Evolutionary conservation across 495 filamentous ascomycete genomes (phyloP).

Genomic region (Penicillium mononematosum): DNA sequence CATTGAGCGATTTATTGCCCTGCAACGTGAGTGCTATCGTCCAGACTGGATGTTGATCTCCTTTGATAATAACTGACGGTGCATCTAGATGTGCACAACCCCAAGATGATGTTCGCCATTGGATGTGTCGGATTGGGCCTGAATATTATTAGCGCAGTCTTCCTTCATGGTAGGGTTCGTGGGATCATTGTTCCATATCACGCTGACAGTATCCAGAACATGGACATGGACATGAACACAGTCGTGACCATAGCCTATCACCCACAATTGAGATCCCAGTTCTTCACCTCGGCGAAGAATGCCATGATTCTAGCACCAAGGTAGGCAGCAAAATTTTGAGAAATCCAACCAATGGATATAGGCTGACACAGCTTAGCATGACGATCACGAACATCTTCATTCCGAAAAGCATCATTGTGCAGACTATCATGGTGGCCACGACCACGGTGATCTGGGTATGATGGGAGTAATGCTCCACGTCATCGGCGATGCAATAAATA

Average conservation of each 20-base stretch:
- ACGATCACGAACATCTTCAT: constrained; percentile 26
- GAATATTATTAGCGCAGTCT: constrained; percentile 71
- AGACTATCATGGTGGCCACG: constrained; percentile 29
- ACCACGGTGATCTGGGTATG: constrained; percentile 43
- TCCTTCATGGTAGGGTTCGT: constrained; percentile 63
- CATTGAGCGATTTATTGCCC: constrained; percentile 68
- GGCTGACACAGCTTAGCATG: constrained; percentile 18
- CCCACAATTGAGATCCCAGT: constrained; percentile 14
- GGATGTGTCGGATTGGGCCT: constrained; percentile 74
- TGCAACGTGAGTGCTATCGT: constrained; percentile 34
- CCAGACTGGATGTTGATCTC: constrained; percentile 9
- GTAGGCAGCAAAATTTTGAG: not conserved
- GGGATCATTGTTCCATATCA: not conserved
- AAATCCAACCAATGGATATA: not conserved
- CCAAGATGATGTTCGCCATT: constrained; percentile 71
- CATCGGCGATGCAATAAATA: constrained; percentile 50
- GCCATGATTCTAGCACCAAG: constrained; percentile 19
- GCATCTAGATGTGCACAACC: constrained; percentile 59
- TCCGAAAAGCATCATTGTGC: constrained; percentile 11
- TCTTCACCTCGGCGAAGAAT: constrained; percentile 12
- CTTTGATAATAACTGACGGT: not conserved
- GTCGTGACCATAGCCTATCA: constrained; percentile 16
- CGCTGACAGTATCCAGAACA: constrained; percentile 25
- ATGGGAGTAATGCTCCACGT: constrained; percentile 51
- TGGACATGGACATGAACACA: constrained; percentile 26